Evolutionary conservation across 768 basidiomycete genomes (phyloP).

Genomic region (Butyriboletus loyo): DNA sequence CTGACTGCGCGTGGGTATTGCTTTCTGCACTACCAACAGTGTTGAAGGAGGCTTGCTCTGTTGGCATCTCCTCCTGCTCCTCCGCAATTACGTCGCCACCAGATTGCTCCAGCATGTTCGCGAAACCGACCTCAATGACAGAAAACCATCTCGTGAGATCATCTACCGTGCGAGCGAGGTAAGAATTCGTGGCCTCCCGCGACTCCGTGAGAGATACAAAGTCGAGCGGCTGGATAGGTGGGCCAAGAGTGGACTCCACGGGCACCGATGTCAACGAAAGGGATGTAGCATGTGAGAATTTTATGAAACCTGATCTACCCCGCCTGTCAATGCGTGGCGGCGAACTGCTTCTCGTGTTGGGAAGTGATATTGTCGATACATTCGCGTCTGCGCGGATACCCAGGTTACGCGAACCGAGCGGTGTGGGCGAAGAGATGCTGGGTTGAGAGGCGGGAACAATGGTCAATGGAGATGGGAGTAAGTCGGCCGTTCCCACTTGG

Average conservation of each 20-base stretch:
- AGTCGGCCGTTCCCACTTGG: conserved; percentile 62
- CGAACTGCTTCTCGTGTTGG: conserved; percentile 32
- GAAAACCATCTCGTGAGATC: conserved; percentile 76
- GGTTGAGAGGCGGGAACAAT: conserved; percentile 36
- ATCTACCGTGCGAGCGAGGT: conserved; percentile 71
- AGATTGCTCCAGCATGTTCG: conserved; percentile 56
- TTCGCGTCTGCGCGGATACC: conserved; percentile 32
- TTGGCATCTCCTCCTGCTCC: conserved; percentile 50
- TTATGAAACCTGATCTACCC: conserved; percentile 21
- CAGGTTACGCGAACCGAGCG: conserved; percentile 31
- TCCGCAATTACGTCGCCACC: conserved; percentile 57
- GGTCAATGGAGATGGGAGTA: conserved; percentile 68
- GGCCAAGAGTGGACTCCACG: conserved; percentile 34
- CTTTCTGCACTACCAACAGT: conserved; percentile 6
- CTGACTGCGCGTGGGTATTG: conserved; percentile 5
- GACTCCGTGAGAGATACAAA: conserved; percentile 54
- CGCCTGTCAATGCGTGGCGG: conserved; percentile 24
- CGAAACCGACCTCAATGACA: conserved; percentile 69
- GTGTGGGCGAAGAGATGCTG: conserved; percentile 38
- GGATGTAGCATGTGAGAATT: conserved; percentile 30
- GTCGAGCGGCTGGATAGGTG: conserved; percentile 64
- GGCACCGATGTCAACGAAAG: conserved; percentile 35
- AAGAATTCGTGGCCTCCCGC: conserved; percentile 57
- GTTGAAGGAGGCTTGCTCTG: conserved; percentile 19
- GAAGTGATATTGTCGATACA: conserved; percentile 41